These are phyloP conservation scores for Thymus mandschuricus DNA, from an alignment of 257 asterid genomes.

Conservation along the genomic window DNA sequence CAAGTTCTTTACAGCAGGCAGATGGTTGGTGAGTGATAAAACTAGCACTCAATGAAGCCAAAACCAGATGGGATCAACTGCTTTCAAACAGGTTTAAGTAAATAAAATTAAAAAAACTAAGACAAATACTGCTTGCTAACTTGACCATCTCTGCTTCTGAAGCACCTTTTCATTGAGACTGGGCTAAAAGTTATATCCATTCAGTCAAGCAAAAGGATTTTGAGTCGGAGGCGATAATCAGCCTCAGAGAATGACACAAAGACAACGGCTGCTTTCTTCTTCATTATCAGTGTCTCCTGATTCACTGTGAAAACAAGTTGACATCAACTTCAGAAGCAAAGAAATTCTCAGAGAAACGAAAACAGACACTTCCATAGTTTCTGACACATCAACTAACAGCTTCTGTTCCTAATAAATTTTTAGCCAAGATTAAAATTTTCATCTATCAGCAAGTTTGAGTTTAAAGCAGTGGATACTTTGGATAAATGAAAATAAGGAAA, in stretches of 20 bases:
- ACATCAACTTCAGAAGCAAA: not conserved
- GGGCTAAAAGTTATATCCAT: no score
- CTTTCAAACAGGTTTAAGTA: no score
- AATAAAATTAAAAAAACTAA: no score
- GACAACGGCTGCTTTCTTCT: conserved; percentile 65
- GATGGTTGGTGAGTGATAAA: not conserved
- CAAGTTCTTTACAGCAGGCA: not conserved
- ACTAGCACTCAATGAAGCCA: conserved; percentile 2
- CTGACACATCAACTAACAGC: not conserved
- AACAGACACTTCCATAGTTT: not conserved
- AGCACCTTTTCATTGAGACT: not conserved
- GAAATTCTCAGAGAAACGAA: not conserved
- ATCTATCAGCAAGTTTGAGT: no score
- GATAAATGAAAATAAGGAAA: no score
- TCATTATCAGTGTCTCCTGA: conserved; percentile 63
- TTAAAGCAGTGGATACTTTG: no score
- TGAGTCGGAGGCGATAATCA: conserved; percentile 4
- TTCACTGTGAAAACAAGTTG: conserved; percentile 46
- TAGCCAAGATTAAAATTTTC: not conserved
- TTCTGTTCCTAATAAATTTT: not conserved
- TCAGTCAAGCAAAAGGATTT: not conserved
- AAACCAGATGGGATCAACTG: conserved; percentile 1
- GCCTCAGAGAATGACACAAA: conserved; percentile 71
- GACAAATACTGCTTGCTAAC: not conserved
- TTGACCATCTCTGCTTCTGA: not conserved